Evolutionary conservation across 1,284 basidiomycete species (phyloP).

Genomic region (Violaceomyces palustris): DNA sequence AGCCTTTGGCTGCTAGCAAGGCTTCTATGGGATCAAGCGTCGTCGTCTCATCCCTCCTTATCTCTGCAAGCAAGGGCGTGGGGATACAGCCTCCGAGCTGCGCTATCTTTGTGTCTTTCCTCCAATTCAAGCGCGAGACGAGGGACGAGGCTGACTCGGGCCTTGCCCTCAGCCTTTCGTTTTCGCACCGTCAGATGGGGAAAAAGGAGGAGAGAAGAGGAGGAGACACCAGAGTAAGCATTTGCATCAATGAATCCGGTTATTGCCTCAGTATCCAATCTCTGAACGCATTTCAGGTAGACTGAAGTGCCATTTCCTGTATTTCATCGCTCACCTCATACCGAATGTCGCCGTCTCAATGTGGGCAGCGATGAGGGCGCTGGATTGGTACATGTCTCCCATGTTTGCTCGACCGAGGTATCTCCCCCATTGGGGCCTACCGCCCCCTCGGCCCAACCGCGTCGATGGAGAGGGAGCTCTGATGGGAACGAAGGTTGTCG

Average conservation of each 20-base stretch:
- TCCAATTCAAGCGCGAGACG: constrained; percentile 41
- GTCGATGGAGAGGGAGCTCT: constrained; percentile 3
- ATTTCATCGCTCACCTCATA: constrained; percentile 8
- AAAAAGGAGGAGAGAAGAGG: neutral
- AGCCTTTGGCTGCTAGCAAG: constrained; percentile 34
- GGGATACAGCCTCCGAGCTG: constrained; percentile 42
- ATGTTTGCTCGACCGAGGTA: constrained; percentile 12
- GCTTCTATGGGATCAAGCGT: constrained; percentile 37
- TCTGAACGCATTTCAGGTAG: too few species aligned
- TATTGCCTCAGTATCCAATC: too few species aligned
- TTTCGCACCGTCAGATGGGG: neutral
- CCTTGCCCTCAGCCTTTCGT: constrained; percentile 16
- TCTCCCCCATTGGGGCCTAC: constrained; percentile 4
- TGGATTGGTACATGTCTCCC: constrained; percentile 26
- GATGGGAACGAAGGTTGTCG: constrained; percentile 26
- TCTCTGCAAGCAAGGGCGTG: constrained; percentile 23
- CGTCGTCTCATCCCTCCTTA: neutral
- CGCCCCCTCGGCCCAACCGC: too few species aligned
- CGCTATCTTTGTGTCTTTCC: constrained; percentile 40
- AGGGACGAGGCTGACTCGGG: constrained; percentile 29
- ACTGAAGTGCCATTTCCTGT: too few species aligned
- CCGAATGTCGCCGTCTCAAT: constrained; percentile 46
- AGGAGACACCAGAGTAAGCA: neutral
- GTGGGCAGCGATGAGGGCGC: constrained; percentile 37
- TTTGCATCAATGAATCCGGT: too few species aligned